These are phyloP conservation scores for Acacia concinna DNA, from an alignment of 331 rosid species.

Conservation along the genomic window DNA sequence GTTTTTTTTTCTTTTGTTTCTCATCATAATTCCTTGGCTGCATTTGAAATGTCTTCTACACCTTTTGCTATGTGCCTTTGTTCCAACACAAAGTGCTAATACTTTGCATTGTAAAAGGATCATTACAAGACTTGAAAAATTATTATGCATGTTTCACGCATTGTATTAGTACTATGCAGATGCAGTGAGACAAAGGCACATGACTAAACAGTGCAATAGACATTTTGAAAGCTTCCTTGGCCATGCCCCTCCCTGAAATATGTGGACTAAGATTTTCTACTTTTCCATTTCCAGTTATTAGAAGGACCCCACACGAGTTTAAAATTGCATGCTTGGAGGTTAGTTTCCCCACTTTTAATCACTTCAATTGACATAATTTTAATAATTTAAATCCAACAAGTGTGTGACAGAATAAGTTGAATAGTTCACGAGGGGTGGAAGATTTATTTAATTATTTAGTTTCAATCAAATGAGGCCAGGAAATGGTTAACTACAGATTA, in stretches of 20 bases:
- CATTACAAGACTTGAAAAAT: neutral
- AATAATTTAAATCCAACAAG: slow-evolving; percentile 8
- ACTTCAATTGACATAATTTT: slow-evolving; percentile 12
- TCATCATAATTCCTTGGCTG: neutral
- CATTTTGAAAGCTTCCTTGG: neutral
- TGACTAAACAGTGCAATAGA: neutral
- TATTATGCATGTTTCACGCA: neutral
- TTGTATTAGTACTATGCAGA: neutral
- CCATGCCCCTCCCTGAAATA: slow-evolving; percentile 3
- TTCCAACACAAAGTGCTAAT: neutral
- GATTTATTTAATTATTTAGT: neutral
- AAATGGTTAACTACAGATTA: neutral
- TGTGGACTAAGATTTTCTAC: slow-evolving; percentile 26
- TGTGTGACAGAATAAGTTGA: slow-evolving; percentile 27
- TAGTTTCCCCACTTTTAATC: slow-evolving; percentile 33
- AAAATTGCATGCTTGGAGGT: slow-evolving; percentile 95
- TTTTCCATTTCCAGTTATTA: slow-evolving; percentile 63
- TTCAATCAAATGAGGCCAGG: neutral
- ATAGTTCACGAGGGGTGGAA: neutral
- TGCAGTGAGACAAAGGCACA: neutral
- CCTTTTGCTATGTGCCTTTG: neutral
- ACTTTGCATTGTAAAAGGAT: neutral
- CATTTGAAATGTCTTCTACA: neutral
- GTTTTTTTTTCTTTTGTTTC: slow-evolving; percentile 1
- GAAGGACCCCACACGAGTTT: slow-evolving; percentile 98